phyloP scores from a whole-genome alignment of 306 rosid species.

The Oxytropis ochrocephala region DNA sequence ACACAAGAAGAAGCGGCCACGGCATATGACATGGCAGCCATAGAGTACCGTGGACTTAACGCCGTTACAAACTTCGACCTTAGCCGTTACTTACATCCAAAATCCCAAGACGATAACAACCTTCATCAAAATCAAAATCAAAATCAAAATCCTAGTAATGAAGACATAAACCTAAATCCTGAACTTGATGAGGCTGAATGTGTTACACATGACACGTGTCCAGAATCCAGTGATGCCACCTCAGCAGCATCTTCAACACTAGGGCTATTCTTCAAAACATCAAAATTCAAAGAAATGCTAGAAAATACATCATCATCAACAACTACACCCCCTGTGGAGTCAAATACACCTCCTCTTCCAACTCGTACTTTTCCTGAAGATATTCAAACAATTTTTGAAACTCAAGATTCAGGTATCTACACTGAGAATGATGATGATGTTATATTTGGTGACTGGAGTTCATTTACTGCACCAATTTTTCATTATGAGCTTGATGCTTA shows the following conservation, averaged over 20 bases:
- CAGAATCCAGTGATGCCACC: neutral
- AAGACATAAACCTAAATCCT: conserved; percentile 17
- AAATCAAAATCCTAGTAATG: neutral
- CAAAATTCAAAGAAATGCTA: conserved; percentile 62
- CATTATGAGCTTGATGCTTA: conserved; percentile 54
- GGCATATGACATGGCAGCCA: conserved; percentile 91
- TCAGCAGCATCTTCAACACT: conserved; percentile 45
- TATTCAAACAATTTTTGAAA: conserved; percentile 75
- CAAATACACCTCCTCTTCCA: conserved; percentile 19
- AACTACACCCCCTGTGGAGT: conserved; percentile 9
- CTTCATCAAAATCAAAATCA: neutral
- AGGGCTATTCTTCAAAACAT: conserved; percentile 44
- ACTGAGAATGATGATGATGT: conserved; percentile 58
- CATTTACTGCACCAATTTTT: conserved; percentile 52
- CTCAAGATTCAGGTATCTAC: conserved; percentile 41
- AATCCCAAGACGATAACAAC: neutral
- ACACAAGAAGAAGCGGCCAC: conserved; percentile 96
- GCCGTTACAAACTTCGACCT: conserved; percentile 93
- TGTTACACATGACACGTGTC: neutral
- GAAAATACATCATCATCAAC: conserved; percentile 34
- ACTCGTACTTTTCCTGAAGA: conserved; percentile 71
- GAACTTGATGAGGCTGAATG: conserved; percentile 3
- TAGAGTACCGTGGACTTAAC: conserved; percentile 79
- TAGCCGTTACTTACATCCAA: conserved; percentile 62
- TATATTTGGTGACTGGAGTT: conserved; percentile 57